Percentiles rank a stretch among this genome's conserved stretches.
Evolutionary conservation across 2,329 filamentous ascomycete species (phyloP).

Genomic region (Raffaelea ambrosiae): DNA sequence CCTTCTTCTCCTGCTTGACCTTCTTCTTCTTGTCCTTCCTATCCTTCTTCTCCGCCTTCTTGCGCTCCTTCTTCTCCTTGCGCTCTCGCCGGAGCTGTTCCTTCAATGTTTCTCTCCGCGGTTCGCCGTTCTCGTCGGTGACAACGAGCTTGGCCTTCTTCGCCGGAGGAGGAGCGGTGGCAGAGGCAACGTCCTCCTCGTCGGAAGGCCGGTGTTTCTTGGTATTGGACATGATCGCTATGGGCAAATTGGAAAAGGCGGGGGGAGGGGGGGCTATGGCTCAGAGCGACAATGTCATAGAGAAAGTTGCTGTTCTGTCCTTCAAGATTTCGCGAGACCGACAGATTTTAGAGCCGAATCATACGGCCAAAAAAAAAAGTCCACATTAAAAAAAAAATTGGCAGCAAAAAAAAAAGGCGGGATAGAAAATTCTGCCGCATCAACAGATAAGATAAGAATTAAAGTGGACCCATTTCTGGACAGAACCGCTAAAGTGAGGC

Average conservation of each 20-base stretch:
- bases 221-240: neutral
- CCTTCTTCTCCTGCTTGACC: conserved; percentile 24
- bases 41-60: neutral
- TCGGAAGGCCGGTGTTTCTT: conserved; percentile 9
- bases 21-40: conserved; percentile 1
- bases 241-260: too few species aligned
- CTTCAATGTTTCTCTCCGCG: conserved; percentile 5
- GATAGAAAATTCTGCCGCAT: conserved; percentile 13
- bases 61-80: conserved; percentile 1
- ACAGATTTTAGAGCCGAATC: neutral
- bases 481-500: too few species aligned
- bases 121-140: conserved; percentile 1
- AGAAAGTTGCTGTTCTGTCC: too few species aligned
- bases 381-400: neutral
- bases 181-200: conserved; percentile 6
- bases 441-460: conserved; percentile 2
- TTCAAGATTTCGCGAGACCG: neutral
- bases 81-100: conserved; percentile 3
- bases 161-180: conserved; percentile 2
- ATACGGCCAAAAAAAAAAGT: neutral
- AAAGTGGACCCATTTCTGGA: neutral
- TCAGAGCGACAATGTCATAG: too few species aligned
- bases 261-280: too few species aligned
- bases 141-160: conserved; percentile 10
- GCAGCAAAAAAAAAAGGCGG: conserved; percentile 12